Conservation (phyloP, 2,329 filamentous ascomycete species). For the Monilinia aucupariae region DNA sequence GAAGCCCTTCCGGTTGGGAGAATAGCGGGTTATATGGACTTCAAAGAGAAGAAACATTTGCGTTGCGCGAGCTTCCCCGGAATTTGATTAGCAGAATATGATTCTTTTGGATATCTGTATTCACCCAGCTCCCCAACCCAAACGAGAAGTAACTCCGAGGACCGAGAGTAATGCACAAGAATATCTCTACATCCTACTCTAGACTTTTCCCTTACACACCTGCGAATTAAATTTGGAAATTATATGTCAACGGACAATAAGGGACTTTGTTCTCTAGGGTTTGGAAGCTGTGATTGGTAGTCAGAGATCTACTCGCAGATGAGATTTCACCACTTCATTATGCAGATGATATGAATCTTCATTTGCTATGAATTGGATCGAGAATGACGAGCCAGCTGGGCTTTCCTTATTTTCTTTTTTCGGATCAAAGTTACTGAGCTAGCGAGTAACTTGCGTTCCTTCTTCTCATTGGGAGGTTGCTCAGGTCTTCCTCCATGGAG, state of each 20-base stretch:
- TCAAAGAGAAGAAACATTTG: too few relatives aligned
- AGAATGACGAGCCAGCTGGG: neutral
- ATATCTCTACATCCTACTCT: neutral
- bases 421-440: slow-evolving; percentile 97
- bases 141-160: neutral
- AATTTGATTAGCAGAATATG: neutral
- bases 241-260: too few relatives aligned
- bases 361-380: too few relatives aligned
- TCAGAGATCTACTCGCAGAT: too few relatives aligned
- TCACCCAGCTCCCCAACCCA: neutral
- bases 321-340: too few relatives aligned
- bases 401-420: slow-evolving; percentile 84
- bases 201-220: too few relatives aligned
- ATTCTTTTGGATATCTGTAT: neutral
- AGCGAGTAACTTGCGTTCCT: slow-evolving; percentile 97
- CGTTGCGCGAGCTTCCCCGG: neutral
- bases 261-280: too few relatives aligned
- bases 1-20: too few relatives aligned
- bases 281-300: too few relatives aligned
- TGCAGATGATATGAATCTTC: too few relatives aligned
- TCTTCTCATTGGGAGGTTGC: slow-evolving; percentile 99
- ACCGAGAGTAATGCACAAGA: neutral
- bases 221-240: too few relatives aligned
- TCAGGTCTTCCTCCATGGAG: neutral
- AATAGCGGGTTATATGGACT: too few relatives aligned